Conservation (phyloP, 768 basidiomycete genomes). For the Calocera cornea region DNA sequence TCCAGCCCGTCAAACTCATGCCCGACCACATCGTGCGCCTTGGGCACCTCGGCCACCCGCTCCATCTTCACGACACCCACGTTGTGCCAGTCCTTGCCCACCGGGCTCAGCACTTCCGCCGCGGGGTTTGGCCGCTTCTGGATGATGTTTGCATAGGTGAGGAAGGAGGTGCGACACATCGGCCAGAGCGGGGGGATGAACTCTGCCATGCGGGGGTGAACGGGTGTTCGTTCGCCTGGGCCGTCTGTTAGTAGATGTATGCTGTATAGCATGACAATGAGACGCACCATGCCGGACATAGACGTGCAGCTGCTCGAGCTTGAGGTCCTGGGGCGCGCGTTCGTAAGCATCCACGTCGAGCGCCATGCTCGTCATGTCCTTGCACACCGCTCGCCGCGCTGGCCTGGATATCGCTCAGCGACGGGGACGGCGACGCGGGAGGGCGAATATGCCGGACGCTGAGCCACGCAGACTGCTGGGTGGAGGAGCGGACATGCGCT, state of each 20-base stretch:
- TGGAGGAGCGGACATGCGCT: too few species aligned
- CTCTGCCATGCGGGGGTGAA: constrained; percentile 23
- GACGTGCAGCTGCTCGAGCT: constrained; percentile 58
- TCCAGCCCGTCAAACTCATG: constrained; percentile 2
- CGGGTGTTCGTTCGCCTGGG: constrained; percentile 63
- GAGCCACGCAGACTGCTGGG: too few species aligned
- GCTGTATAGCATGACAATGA: background rate
- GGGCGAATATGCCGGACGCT: too few species aligned
- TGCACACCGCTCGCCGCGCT: background rate
- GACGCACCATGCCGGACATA: constrained; percentile 59
- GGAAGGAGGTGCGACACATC: constrained; percentile 11
- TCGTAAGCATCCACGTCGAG: constrained; percentile 52
- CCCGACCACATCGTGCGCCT: background rate
- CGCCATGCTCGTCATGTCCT: constrained; percentile 18
- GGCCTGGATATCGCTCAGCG: background rate
- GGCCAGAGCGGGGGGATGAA: background rate
- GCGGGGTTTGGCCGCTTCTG: background rate
- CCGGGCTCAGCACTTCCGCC: background rate
- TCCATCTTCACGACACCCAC: background rate
- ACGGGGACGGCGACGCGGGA: background rate
- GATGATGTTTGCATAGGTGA: background rate
- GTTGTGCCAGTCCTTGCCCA: background rate
- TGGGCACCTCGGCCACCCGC: background rate
- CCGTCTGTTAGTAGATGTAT: background rate
- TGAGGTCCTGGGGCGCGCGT: constrained; percentile 38